Evolutionary conservation across 371 early-diverging fungal species (phyloP), one percentile per base, ranked within the genome.

Genomic region (Rhizopus delemar): DNA sequence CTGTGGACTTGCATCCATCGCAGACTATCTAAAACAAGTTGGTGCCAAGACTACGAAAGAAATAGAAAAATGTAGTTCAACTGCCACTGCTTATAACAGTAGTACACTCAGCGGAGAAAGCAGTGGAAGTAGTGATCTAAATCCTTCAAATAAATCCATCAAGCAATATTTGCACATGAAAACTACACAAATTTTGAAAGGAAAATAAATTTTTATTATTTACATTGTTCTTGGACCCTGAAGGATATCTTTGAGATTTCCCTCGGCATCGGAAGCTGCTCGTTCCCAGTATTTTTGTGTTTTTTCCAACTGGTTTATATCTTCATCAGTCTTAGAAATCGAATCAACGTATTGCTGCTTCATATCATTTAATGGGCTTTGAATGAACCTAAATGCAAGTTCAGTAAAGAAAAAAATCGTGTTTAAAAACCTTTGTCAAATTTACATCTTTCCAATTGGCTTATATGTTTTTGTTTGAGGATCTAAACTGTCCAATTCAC

Each of bases 401-500:
- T 51, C 12, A 52, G 32, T 41, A 45, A 38, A 22, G 22, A 22
- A 22, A 22, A 22, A 22, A 22, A 22, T 22, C 22, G 2, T 22
- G 22, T 22, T 22, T 22, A 22, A 22, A 22, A 22, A 22, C 0
- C 22, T 22, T 22, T 22, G 22, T 22, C 22, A 22, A 22, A 22
- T 22, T 66, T 82, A 89, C 92, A 90, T 90, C 63, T 91, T 91
- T 38, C 91, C 90, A 56, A 90, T 75, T 22, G 91, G 86, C 56
- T 83, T 85, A 71, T 90, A 91, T 32, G 90, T 83, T 16, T 83
- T 78, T 12, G 83, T 86, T n/a, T 78, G 62, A 8, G 64, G 52
- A 50, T 82, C 81, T 12, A 91, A 77, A 0, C 78, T 71, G 41
- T 84, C 82, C 38, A 91, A 74, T 64, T 91, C 91, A 56, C 82